phyloP scores from a whole-genome alignment of 2,329 filamentous ascomycete species.

The Venturia oleaginea region DNA sequence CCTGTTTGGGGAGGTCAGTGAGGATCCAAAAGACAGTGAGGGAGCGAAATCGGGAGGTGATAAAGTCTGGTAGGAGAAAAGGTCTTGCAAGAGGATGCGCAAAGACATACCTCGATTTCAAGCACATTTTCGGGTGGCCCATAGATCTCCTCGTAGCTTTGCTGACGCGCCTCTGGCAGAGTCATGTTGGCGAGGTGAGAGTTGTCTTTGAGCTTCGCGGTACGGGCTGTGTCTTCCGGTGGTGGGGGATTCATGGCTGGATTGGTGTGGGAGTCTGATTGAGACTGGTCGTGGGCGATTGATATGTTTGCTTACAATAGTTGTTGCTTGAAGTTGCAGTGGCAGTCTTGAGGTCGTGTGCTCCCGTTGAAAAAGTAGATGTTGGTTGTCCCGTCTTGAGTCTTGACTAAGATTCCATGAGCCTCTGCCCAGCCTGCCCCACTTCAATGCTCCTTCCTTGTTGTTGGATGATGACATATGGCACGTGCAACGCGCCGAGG shows the following conservation, averaged over 20 bases:
- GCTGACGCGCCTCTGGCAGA: slow-evolving; percentile 63
- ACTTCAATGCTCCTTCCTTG: neutral
- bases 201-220: slow-evolving; percentile 5
- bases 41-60: slow-evolving; percentile 3
- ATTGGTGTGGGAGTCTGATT: neutral
- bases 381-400: too few relatives aligned
- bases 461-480: neutral
- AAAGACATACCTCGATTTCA: slow-evolving; percentile 82
- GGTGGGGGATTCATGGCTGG: neutral
- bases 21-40: neutral
- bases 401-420: neutral
- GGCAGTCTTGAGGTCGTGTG: neutral
- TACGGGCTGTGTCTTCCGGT: neutral
- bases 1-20: slow-evolving; percentile 42
- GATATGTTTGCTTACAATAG: too few relatives aligned
- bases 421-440: neutral
- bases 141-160: slow-evolving; percentile 98
- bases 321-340: neutral
- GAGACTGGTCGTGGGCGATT: neutral
- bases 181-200: slow-evolving; percentile 40
- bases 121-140: slow-evolving; percentile 97
- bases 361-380: neutral
- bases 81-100: slow-evolving; percentile 20
- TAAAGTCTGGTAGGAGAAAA: neutral
- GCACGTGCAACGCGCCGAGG: neutral